phyloP scores from a whole-genome alignment of 78 protist genomes.

The Dictyostelium purpureum region DNA sequence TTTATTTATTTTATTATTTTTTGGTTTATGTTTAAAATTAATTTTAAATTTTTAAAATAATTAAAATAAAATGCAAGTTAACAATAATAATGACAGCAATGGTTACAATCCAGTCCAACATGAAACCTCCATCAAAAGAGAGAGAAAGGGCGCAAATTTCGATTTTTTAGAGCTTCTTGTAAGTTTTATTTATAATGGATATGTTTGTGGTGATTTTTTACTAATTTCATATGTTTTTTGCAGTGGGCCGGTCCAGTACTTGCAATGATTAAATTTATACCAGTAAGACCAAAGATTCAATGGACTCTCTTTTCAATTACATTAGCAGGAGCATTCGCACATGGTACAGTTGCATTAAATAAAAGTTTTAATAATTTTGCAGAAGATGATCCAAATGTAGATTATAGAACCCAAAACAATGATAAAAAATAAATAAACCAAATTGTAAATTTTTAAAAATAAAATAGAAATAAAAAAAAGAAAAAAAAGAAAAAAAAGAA shows the following conservation, averaged over 20 bases:
- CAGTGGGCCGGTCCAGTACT: neutral
- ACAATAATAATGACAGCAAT: neutral
- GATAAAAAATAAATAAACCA: no score
- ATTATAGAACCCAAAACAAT: no score
- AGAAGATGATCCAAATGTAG: no score
- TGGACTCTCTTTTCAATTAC: neutral
- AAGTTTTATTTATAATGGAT: no score
- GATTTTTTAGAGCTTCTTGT: neutral
- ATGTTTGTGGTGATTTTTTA: no score
- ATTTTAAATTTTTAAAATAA: no score
- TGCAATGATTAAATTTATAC: neutral
- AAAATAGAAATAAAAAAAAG: neutral
- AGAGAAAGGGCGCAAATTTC: neutral
- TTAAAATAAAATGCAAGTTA: no score
- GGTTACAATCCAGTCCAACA: constrained; percentile 6
- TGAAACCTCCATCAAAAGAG: neutral
- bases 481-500: neutral
- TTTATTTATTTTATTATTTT: no score
- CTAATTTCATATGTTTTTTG: no score
- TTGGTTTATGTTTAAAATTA: no score
- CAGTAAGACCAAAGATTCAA: neutral
- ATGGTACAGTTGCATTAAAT: neutral
- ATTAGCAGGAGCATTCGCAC: neutral
- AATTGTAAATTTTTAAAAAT: no score
- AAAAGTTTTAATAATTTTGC: neutral